Base-by-base conservation (phyloP, 2,329 filamentous ascomycete species). In the Eutypa lata region DNA sequence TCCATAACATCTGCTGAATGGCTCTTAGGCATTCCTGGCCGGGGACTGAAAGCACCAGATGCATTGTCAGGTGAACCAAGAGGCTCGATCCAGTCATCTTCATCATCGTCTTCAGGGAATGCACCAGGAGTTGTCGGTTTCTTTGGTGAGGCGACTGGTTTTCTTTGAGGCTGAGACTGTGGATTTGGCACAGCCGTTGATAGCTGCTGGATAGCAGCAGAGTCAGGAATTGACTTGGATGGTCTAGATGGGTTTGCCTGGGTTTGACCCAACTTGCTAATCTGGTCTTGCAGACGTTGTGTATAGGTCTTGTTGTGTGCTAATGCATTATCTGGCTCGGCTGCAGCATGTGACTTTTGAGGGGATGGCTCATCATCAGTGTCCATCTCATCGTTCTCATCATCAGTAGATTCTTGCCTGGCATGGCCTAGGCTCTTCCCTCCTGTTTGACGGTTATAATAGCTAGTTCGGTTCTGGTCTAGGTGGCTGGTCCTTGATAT, bases 221-320 rank as follows among this genome's bases (percentile, higher is more conserved):
- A 57, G 54, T 69, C 73, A 3, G 74, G 69, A 8, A 76, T 70
- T 1, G 76, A 77, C 55, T 81, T 83, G 1, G 79, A 76, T 16
- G 73, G 68, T 37, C 78, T 73, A 18, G 73, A 65, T 47, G 73
- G 71, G 44, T 71, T 76, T 5, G 78, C 69, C 53, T 83, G 81
- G 0, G 77, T 76, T 60, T 87, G 82, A 16, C 83, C 83, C 48
- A 87, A 73, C 73, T 82, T 81, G 65, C 86, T 96, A 62, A 99
- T 97, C 62, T 92, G 91, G 63, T 97, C 93, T 59, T 96, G 91
- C 16, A 99, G 77, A 43, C 90, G 81, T 69, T 97, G 92, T 0
- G 94, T 96, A n/a, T 94, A 95, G 0, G 91, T 92, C 68, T 95
- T 95, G 71, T 86, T 91, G 65, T 93, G 87, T 2, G 80, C 70